Evolutionary conservation across 75 land plant species (phyloP), one percentile per base, ranked within the genome.

Genomic region (Cunninghamia lanceolata): DNA sequence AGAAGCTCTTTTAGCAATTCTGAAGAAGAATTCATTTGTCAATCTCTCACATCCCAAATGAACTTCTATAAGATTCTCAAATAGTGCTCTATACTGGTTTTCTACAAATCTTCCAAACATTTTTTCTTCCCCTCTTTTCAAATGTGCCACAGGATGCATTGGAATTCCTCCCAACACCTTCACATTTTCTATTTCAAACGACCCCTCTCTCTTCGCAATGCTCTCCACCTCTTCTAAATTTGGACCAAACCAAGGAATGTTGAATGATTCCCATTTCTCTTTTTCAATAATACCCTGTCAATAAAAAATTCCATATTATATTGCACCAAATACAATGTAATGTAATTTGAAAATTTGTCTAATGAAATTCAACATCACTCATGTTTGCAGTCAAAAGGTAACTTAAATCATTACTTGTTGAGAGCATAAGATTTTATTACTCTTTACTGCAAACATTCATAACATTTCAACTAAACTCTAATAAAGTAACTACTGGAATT

Each of bases 221-320:
- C 84, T 86, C 82, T 87, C 87, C n/a, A 93, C 45, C 76, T 93
- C 96, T 14, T 91, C 88, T 56, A 46, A 73, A 34, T 78, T 87
- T 70, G 93, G 93, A 70, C 91, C 90, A 76, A 92, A 94, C 46
- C 89, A 91, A 73, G 90, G 89, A 15, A 87, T 87, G 25, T 93
- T 90, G 77, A 87, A 92, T 3, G 91, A 84, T 25, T 93, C 92
- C 15, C 88, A 43, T 89, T 89, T 92, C 75, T 94, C 94, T 70
- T 92, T 56, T 25, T 90, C 90, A 19, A 94, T 80, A 25, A 46
- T 46, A 8, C 9, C 47, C 47, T 46, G 9, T 0, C 9, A 46
- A 39, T 39, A 46, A 8, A 46, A 46, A 46, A 7, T 0, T 46
- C 9, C 47, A 46, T 8, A 46, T 46, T 46, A 46, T 46, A n/a